These are phyloP conservation scores for Quercus lobata DNA, from an alignment of 331 rosid species.

Conservation along the genomic window DNA sequence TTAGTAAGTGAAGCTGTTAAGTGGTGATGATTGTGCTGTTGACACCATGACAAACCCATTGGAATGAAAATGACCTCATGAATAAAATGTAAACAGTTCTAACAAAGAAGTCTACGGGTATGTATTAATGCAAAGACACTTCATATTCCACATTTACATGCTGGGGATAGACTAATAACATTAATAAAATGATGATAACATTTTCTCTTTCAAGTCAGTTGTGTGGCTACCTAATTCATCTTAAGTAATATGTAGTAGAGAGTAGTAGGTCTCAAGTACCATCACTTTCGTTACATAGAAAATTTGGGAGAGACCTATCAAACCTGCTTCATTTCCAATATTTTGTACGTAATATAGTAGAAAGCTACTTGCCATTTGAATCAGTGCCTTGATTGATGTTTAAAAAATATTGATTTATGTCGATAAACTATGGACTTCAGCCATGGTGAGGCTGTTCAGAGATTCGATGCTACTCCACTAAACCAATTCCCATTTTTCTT, in stretches of 20 bases:
- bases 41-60: too few species aligned
- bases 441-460: neutral
- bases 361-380: neutral
- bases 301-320: constrained; percentile 16
- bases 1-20: too few species aligned
- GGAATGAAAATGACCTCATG: neutral
- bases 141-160: too few species aligned
- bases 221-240: constrained; percentile 50
- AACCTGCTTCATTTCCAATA: constrained; percentile 39
- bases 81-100: neutral
- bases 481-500: too few species aligned
- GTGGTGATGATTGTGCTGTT: too few species aligned
- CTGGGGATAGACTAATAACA: neutral
- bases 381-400: constrained; percentile 44
- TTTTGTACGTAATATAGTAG: neutral
- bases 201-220: constrained; percentile 16
- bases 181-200: neutral
- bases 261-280: neutral
- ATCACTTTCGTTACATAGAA: neutral
- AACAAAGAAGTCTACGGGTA: neutral
- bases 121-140: neutral
- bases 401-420: neutral
- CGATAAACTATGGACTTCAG: neutral
- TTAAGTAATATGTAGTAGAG: neutral
- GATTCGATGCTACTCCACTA: too few species aligned